Conservation (phyloP, 768 basidiomycete species). For the Russula sp. region DNA sequence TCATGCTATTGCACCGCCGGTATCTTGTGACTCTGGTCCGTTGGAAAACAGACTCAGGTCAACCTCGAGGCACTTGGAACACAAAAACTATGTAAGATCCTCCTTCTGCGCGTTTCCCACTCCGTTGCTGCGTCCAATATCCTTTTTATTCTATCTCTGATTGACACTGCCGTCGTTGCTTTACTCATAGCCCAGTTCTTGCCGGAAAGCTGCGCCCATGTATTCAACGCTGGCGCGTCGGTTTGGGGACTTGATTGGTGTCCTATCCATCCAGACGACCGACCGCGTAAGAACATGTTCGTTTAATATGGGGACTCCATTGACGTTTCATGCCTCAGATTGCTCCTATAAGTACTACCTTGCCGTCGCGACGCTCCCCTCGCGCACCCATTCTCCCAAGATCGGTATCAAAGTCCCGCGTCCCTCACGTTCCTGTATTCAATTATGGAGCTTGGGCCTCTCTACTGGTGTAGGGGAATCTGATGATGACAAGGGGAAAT, state of each 20-base stretch:
- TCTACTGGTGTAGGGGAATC: conserved; percentile 4
- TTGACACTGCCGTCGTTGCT: neutral
- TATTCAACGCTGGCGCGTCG: conserved; percentile 85
- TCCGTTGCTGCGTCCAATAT: neutral
- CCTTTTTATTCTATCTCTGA: neutral
- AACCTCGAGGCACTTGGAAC: conserved; percentile 56
- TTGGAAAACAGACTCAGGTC: conserved; percentile 50
- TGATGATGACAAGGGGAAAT: conserved; percentile 46
- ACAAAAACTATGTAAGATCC: conserved; percentile 54
- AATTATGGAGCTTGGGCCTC: conserved; percentile 72
- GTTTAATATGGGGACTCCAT: no score
- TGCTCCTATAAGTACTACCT: conserved; percentile 70
- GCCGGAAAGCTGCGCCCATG: conserved; percentile 55
- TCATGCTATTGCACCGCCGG: conserved; percentile 47
- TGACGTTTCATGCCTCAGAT: conserved; percentile 38
- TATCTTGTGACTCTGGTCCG: conserved; percentile 67
- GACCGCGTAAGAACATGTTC: conserved; percentile 44
- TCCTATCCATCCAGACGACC: conserved; percentile 63
- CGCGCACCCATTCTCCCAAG: conserved; percentile 57
- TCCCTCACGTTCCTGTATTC: conserved; percentile 66
- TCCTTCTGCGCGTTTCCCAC: neutral
- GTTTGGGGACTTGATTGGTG: conserved; percentile 96
- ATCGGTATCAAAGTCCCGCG: conserved; percentile 59
- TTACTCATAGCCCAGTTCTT: conserved; percentile 54
- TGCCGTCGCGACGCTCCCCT: conserved; percentile 74